Evolutionary conservation across 495 filamentous ascomycete species (phyloP), one percentile per base, ranked within the genome.

Genomic region (Xylaria curta): DNA sequence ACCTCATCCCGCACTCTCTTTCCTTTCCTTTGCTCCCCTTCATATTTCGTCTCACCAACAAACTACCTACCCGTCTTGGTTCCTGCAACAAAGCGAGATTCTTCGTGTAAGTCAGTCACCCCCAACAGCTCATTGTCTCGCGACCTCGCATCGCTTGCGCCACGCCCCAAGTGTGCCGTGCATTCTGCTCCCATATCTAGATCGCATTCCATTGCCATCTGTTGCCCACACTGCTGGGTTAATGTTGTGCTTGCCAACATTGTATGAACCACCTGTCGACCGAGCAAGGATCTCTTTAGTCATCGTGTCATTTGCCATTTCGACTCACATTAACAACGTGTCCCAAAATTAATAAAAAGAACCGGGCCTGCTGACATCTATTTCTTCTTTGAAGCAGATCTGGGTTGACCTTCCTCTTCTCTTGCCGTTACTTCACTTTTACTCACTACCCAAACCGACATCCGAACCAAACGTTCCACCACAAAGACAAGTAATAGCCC

Each of bases 361-460:
- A 67, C n/a, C 49, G 28, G n/a, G 31, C 65, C 65, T 44, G 65
- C 65, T 67, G 65, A 67, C 65, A 67, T 49, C 17, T 40, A 36
- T 44, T 28, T 56, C 63, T 66, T 46, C 47, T 66, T 67, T 67
- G 49, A 67, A n/a, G 8, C 36, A 67, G 65, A 56, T 19, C 63
- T 15, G 44, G 38, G 15, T 56, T 26, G 47, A 67, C 47, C 36
- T 21, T 56, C 21, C 65, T 67, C n/a, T 51, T 21, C 21, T 40
- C 62, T 65, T 21, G 15, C 49, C 19, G 24, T 28, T 42, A 67
- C 31, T 28, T 56, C 44, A 12, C 63, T 36, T n/a, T 12, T 3
- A 24, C 17, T 51, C 63, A 19, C 31, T 31, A 15, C 36, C 46
- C 13, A 53, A 53, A 51, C 17, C 63, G 63, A 13, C 46, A 38